Base-by-base conservation (phyloP, 495 filamentous ascomycete species). In the Annulohypoxylon moriforme region DNA sequence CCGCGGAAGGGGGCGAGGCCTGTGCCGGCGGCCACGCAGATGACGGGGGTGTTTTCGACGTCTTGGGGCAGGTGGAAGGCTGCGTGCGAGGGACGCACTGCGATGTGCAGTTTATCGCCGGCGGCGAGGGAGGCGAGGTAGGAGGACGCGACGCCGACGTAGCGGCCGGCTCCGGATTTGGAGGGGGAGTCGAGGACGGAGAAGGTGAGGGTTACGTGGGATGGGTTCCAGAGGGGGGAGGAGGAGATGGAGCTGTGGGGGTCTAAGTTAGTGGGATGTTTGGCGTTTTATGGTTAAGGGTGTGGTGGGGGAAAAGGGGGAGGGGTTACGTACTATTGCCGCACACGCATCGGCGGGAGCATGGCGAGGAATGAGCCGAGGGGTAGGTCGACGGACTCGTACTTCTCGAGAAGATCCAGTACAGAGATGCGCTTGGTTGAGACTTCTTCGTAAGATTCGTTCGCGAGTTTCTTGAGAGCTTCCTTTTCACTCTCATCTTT, bases 291-390 rank as follows among this genome's bases (percentile, higher is more conserved):
- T 49, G 6, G 47, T 10, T 31, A 6, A 4, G 5, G 38, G 1
- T 16, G 38, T n/a, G 14, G 38, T 16, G n/a, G 3, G 40, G 20
- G 10, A 49, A 20, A 25, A 13, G 10, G 2, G 25, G 22, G 11
- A 16, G 7, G 18, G 42, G 42, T 14, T 14, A 73, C 78, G 52
- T 75, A 80, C 78, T 94, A 95, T 75, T 92, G 90, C 11, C 92
- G 87, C 14, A 90, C 85, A 20, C 90, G 89, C 86, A 95, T 90
- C 0, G 91, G 91, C 0, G 90, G 90, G 0, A 93, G 86, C 80
- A 93, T 88, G 18, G 85, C 78, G 20, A 94, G 86, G 81, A 90
- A 93, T 18, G 83, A 75, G 24, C 84, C 84, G 36, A 94, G 82
- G 0, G 90, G 81, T 0, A 93, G 77, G 1, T 83, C 74, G 63